phyloP scores from a whole-genome alignment of 495 filamentous ascomycete species.

The Neurospora sp. region DNA sequence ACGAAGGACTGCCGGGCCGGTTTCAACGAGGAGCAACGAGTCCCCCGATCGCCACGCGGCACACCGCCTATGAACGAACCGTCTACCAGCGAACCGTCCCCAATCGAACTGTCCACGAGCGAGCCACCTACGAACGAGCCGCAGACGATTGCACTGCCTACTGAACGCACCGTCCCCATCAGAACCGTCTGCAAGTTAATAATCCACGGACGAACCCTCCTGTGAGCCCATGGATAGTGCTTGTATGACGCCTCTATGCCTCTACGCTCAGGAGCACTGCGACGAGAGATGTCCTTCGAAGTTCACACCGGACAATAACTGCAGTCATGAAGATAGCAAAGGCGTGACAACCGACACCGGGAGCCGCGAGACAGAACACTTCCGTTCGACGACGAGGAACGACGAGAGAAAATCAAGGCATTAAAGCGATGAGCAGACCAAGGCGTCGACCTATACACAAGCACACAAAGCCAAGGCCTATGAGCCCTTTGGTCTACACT shows the following conservation, averaged over 20 bases:
- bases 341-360: background rate
- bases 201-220: background rate
- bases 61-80: background rate
- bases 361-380: background rate
- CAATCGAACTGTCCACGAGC: too few relatives aligned
- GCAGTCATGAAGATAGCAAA: background rate
- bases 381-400: background rate
- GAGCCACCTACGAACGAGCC: too few relatives aligned
- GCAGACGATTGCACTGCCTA: too few relatives aligned
- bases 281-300: background rate
- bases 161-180: too few relatives aligned
- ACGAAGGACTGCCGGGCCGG: background rate
- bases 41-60: background rate
- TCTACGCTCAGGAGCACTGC: background rate
- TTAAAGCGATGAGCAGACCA: background rate
- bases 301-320: fast-evolving
- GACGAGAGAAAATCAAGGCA: too few relatives aligned
- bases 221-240: background rate
- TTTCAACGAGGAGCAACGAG: background rate
- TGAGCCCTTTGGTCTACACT: too few relatives aligned
- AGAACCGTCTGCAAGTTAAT: background rate
- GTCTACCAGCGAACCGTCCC: background rate
- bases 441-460: background rate
- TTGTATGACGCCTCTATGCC: background rate
- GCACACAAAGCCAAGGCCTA: background rate